phyloP scores from a whole-genome alignment of 176 grass and related monocot genomes.

The Puccinellia tenuiflora region DNA sequence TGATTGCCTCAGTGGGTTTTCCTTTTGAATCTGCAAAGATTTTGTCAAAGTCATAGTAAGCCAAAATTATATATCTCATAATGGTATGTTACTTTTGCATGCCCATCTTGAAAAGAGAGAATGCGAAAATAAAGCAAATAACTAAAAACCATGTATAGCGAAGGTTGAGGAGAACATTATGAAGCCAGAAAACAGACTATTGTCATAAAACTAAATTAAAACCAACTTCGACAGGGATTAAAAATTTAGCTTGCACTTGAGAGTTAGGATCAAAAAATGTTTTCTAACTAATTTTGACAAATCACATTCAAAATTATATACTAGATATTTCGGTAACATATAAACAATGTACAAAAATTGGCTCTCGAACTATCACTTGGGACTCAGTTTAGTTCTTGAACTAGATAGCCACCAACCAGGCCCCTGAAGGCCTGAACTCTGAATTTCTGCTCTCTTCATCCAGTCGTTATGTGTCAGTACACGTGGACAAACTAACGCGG shows the following conservation, averaged over 20 bases:
- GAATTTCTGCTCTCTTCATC: neutral
- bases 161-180: neutral
- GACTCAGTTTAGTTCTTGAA: neutral
- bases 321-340: neutral
- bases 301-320: neutral
- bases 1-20: conserved; percentile 89
- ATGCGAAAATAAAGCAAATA: neutral
- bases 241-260: neutral
- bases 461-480: neutral
- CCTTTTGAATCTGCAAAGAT: conserved; percentile 67
- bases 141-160: neutral
- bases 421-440: neutral
- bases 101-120: neutral
- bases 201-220: neutral
- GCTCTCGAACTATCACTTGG: neutral
- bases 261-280: neutral
- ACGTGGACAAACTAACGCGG: neutral
- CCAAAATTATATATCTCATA: conserved; percentile 16
- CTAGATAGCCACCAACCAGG: neutral
- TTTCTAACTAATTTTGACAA: neutral
- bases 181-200: neutral
- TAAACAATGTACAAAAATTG: neutral
- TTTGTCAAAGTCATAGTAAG: neutral
- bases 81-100: neutral
- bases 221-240: neutral